These are phyloP conservation scores for Suillus luteus DNA, from an alignment of 768 basidiomycete species.

Conservation along the genomic window DNA sequence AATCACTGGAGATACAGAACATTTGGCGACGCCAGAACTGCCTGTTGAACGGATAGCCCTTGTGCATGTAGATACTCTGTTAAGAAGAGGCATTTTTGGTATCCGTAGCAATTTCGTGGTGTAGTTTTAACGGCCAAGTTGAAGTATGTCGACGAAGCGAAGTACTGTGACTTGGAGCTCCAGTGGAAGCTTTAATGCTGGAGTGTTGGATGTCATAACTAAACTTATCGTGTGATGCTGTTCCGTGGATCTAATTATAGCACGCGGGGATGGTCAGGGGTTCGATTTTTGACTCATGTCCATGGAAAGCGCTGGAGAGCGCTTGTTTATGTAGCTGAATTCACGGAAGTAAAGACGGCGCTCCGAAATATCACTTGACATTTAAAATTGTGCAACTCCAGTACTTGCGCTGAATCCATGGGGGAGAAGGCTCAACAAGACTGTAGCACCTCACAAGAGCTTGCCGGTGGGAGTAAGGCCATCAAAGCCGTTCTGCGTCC, in stretches of 20 bases:
- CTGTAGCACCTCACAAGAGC: slow-evolving; percentile 32
- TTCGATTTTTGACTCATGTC: background rate
- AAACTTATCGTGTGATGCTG: background rate
- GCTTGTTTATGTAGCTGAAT: background rate
- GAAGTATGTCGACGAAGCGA: slow-evolving; percentile 1
- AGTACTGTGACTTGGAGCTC: background rate
- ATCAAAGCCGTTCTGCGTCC: slow-evolving; percentile 36
- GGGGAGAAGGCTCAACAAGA: background rate
- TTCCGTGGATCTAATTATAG: background rate
- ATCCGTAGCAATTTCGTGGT: background rate
- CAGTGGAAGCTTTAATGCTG: background rate
- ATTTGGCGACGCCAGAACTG: slow-evolving; percentile 1
- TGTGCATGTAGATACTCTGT: slow-evolving; percentile 8
- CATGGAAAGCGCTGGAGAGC: too few species aligned
- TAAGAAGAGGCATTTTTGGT: slow-evolving; percentile 7
- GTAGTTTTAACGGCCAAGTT: background rate
- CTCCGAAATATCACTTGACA: background rate
- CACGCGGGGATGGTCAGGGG: background rate
- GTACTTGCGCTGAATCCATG: background rate
- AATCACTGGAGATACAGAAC: background rate
- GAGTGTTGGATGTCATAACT: background rate
- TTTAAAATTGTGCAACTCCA: background rate
- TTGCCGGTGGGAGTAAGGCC: slow-evolving; percentile 38
- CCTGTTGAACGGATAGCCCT: slow-evolving; percentile 8
- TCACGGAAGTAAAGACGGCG: background rate